phyloP scores from a whole-genome alignment of 257 asterid genomes.

The Echium plantagineum region DNA sequence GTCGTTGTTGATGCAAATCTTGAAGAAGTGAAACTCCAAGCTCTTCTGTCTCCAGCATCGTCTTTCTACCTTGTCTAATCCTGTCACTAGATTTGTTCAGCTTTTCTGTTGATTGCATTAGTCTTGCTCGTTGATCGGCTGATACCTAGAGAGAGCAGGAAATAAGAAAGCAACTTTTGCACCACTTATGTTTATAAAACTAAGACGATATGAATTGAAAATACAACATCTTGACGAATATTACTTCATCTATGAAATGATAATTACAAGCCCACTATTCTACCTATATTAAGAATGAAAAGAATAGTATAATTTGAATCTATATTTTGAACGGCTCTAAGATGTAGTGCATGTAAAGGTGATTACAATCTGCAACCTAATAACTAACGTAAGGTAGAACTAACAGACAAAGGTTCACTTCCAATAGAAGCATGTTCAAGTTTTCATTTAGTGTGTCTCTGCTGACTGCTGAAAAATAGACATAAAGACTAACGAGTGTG shows the following conservation, averaged over 20 bases:
- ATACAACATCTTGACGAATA: no score
- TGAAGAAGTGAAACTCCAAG: constrained; percentile 87
- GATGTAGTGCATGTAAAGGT: no score
- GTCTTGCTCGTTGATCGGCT: constrained; percentile 59
- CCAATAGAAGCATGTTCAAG: no score
- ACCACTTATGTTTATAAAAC: neutral
- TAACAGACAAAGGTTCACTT: neutral
- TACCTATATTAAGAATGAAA: no score
- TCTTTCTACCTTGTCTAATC: constrained; percentile 61
- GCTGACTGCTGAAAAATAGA: no score
- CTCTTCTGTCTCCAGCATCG: constrained; percentile 88
- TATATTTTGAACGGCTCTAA: neutral
- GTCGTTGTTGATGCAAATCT: constrained; percentile 72
- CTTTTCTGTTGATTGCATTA: constrained; percentile 43
- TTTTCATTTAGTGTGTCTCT: no score
- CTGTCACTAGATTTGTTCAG: constrained; percentile 55
- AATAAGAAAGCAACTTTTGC: constrained; percentile 2
- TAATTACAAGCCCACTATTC: neutral
- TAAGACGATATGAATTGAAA: neutral
- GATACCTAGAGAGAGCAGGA: constrained; percentile 39
- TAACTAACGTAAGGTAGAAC: neutral
- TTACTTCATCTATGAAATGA: neutral
- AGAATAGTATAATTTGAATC: no score
- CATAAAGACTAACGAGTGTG: no score
- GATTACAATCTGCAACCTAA: neutral